phyloP scores from a whole-genome alignment of 176 grass and related monocot species.

The Triticum aestivum region DNA sequence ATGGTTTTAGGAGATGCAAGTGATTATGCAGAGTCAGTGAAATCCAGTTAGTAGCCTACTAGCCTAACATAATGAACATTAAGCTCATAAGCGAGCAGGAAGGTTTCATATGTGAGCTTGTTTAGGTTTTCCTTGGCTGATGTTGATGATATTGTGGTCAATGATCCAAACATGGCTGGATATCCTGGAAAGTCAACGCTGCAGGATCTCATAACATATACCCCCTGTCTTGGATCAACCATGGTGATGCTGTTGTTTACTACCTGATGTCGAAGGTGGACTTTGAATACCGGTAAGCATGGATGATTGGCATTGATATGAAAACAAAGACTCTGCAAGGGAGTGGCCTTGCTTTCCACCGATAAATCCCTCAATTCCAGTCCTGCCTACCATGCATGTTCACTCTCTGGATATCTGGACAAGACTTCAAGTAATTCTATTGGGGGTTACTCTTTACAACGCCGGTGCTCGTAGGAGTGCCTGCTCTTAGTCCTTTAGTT shows the following conservation, averaged over 20 bases:
- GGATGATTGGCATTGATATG: not conserved
- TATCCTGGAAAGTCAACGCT: not conserved
- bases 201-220: not conserved
- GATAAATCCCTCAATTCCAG: not conserved
- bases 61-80: not conserved
- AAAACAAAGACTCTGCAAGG: not conserved
- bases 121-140: not conserved
- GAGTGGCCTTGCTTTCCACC: not conserved
- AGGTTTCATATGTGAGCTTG: not conserved
- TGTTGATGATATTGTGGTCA: not conserved
- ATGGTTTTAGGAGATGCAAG: not conserved
- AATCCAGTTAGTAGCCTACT: not conserved
- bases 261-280: not conserved
- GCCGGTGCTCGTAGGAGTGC: not conserved
- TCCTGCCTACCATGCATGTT: not conserved
- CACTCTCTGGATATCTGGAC: not conserved
- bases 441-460: not conserved
- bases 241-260: not conserved
- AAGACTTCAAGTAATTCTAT: not conserved
- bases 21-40: not conserved
- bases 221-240: not conserved
- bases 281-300: not conserved
- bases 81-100: not conserved
- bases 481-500: not conserved
- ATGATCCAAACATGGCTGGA: not conserved